Conservation (phyloP, 208 protist species). For the Leishmania mexicana region DNA sequence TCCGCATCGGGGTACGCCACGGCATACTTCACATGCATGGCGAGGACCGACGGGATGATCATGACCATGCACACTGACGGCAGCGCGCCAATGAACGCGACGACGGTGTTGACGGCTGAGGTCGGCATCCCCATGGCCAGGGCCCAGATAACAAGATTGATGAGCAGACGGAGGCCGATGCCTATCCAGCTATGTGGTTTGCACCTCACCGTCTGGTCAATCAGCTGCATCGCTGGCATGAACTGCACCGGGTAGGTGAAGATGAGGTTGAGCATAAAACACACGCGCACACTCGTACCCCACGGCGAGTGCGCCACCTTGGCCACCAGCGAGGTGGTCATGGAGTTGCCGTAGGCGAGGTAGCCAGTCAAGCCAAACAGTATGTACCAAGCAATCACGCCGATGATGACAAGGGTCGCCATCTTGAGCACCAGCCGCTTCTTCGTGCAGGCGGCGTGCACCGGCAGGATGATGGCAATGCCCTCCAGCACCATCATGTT, state of each 20-base stretch:
- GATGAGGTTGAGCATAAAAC: constrained; percentile 62
- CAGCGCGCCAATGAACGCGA: constrained; percentile 71
- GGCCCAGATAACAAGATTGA: constrained; percentile 68
- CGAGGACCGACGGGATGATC: constrained; percentile 62
- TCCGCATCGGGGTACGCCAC: constrained; percentile 56
- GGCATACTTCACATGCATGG: constrained; percentile 51
- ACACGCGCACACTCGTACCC: constrained; percentile 46
- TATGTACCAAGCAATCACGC: constrained; percentile 59
- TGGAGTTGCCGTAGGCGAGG: constrained; percentile 54
- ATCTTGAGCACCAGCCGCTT: constrained; percentile 56
- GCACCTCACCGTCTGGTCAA: constrained; percentile 57
- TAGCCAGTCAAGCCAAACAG: constrained; percentile 72
- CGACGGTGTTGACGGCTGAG: constrained; percentile 69
- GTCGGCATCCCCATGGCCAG: constrained; percentile 62
- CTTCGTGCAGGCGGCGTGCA: constrained; percentile 66
- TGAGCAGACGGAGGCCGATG: constrained; percentile 48
- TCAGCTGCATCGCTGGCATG: constrained; percentile 77
- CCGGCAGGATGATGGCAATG: constrained; percentile 73
- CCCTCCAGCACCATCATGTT: constrained; percentile 85
- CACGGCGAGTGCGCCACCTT: constrained; percentile 44
- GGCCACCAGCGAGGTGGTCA: constrained; percentile 52
- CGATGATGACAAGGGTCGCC: constrained; percentile 50
- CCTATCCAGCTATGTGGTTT: constrained; percentile 57
- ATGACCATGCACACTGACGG: constrained; percentile 73
- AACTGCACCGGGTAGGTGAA: constrained; percentile 82